Base-by-base conservation (phyloP, 1,139 yeast species). In the Pichia sp. region DNA sequence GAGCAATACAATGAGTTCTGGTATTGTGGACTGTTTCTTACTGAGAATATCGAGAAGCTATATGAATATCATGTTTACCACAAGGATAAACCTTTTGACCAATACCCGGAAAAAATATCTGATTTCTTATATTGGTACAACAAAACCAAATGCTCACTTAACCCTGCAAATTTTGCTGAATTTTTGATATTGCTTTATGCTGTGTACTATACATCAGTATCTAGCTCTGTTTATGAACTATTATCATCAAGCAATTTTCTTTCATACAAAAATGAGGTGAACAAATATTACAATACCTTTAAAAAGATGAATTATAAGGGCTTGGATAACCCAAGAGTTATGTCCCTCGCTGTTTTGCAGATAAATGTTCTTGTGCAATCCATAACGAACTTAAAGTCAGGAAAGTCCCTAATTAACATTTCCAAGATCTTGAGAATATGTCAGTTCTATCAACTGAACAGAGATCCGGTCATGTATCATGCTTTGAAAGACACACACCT, bases 391-490 rank as follows among this genome's bases (percentile, higher is more conserved):
- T 31, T 49, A 15, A 49, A 49, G 36, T 44, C 48, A 9, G 53
- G 53, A 10, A 42, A 42, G 20, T 48, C 53, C 1, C 34, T 49
- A 11, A 47, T 45, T 10, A 49, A 45, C 17, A 38, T 46, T 14
- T 44, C 49, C 0, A 48, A 47, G 20, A 40, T 49, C 11, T 30
- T 47, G 10, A 43, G 53, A 41, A 47, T 48, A 21, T 46, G 53
- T 29, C 52, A 49, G 33, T 49, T 49, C 38, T 49, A 49, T 30
- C 53, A 72, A 37, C 55, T 76, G 34, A 75, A 76, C 47, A 67
- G 76, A 49, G 84, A 76, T 47, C 84, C 84, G 1, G 63, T 68
- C 4, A 52, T 64, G 2, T 65, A 69, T 30, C 67, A 74, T 38
- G 63, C 69, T 19, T 65, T 74, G 21, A 59, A 64, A 12, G 72